Evolutionary conservation across 441 rosid genomes (phyloP).

Genomic region (Cnidoscolus chayamansa): DNA sequence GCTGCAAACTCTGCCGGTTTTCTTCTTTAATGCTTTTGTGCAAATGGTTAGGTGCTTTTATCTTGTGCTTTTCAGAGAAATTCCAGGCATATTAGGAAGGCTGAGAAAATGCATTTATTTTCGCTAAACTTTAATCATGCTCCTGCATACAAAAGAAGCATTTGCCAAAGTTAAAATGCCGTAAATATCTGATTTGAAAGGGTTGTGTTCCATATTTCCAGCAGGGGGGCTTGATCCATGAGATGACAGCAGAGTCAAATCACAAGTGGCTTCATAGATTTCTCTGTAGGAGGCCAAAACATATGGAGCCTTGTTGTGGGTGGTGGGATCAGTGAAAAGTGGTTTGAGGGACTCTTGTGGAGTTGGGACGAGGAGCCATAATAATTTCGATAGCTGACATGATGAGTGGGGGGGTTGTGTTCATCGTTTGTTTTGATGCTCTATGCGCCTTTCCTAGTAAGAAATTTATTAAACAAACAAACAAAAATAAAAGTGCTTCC

Average conservation of each 20-base stretch:
- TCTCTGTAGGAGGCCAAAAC: background rate
- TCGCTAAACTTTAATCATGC: background rate
- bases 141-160: background rate
- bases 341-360: constrained; percentile 25
- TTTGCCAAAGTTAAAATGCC: background rate
- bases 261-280: constrained; percentile 14
- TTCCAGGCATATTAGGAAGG: background rate
- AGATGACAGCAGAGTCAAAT: constrained; percentile 22
- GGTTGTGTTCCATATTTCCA: background rate
- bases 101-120: constrained; percentile 11
- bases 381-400: constrained; percentile 25
- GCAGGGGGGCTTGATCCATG: too few relatives aligned
- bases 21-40: constrained; percentile 17
- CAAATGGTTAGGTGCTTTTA: constrained; percentile 1
- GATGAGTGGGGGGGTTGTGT: constrained; percentile 13
- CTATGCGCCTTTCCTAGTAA: too few relatives aligned
- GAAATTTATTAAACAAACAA: background rate
- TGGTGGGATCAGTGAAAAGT: constrained; percentile 37
- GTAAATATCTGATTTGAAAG: background rate
- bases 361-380: constrained; percentile 18
- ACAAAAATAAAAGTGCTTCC: background rate
- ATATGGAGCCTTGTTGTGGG: background rate
- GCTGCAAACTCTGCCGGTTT: constrained; percentile 12
- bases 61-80: constrained; percentile 18
- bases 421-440: too few relatives aligned